Evolutionary conservation across 2,329 filamentous ascomycete species (phyloP).

Genomic region (Drechslera avenae): DNA sequence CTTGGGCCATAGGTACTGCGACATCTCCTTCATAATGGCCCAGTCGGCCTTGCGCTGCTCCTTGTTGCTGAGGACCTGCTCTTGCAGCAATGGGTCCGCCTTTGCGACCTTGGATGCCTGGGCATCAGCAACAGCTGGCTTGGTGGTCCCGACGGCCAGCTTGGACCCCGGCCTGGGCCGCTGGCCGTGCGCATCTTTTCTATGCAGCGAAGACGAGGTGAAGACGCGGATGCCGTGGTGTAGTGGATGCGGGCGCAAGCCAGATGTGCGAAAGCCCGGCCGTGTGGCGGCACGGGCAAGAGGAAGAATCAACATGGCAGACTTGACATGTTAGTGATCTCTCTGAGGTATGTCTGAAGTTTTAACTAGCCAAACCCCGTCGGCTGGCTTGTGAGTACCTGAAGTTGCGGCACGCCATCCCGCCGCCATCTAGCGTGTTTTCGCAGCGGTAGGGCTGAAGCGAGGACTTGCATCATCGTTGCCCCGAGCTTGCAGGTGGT

Average conservation of each 20-base stretch:
- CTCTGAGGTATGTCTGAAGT: too few species aligned
- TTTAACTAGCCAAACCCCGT: too few species aligned
- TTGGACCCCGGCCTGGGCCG: slow-evolving; percentile 34
- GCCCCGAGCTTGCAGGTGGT: slow-evolving; percentile 6
- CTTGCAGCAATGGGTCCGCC: slow-evolving; percentile 58
- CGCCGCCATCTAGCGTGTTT: slow-evolving; percentile 9
- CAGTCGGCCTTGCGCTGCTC: slow-evolving; percentile 97
- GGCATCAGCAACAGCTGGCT: slow-evolving; percentile 21
- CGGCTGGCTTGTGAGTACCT: slow-evolving; percentile 6
- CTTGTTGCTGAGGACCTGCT: slow-evolving; percentile 70
- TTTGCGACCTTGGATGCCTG: slow-evolving; percentile 31
- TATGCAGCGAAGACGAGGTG: slow-evolving; percentile 51
- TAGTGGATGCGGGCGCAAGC: slow-evolving; percentile 26
- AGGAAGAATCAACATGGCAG: slow-evolving; percentile 43
- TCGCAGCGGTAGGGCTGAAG: slow-evolving; percentile 9
- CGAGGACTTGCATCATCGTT: slow-evolving; percentile 20
- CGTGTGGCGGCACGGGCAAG: slow-evolving; percentile 44
- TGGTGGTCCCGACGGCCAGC: slow-evolving; percentile 27
- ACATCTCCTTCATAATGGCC: slow-evolving; percentile 99
- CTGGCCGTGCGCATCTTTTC: slow-evolving; percentile 50
- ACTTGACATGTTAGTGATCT: slow-evolving; percentile 28
- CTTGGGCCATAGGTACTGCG: slow-evolving; percentile 94
- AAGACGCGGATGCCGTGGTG: slow-evolving; percentile 48
- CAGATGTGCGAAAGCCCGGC: slow-evolving; percentile 30
- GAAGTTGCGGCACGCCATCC: slow-evolving; percentile 2